Evolutionary conservation across 2,329 filamentous ascomycete species (phyloP).

Genomic region (Pseudogymnoascus sp.): DNA sequence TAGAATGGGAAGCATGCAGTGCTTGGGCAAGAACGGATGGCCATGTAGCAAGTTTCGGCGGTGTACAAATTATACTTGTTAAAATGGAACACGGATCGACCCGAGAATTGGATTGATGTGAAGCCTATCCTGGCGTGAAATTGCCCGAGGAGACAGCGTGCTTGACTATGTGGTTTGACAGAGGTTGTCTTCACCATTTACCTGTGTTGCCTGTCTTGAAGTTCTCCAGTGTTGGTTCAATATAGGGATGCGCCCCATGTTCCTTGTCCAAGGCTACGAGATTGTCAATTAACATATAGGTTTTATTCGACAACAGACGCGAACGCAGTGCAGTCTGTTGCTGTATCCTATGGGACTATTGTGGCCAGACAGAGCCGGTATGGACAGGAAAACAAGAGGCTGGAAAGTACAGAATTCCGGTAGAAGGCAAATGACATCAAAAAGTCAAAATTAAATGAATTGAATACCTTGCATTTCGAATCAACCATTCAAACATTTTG

Average conservation of each 20-base stretch:
- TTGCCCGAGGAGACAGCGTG: not conserved
- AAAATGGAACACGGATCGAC: conserved; percentile 9
- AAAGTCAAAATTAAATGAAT: not conserved
- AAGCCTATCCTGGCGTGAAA: not conserved
- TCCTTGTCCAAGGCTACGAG: not conserved
- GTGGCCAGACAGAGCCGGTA: not conserved
- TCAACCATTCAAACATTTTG: not conserved
- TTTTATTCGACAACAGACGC: not conserved
- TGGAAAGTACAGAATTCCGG: not conserved
- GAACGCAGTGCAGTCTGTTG: not conserved
- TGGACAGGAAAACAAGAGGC: not conserved
- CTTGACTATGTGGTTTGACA: not conserved
- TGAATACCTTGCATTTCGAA: not conserved
- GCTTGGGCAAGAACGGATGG: not conserved
- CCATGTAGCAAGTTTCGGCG: not conserved
- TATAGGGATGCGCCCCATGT: not conserved
- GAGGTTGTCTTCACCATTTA: not conserved
- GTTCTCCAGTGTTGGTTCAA: not conserved
- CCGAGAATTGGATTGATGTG: not conserved
- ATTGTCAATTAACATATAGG: not conserved
- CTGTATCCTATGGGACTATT: not conserved
- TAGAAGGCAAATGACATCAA: not conserved
- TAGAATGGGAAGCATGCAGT: not conserved
- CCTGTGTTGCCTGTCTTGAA: not conserved
- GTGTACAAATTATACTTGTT: conserved; percentile 11